Conservation (phyloP, 2,329 filamentous ascomycete genomes). For the Penicillium griseofulvum region DNA sequence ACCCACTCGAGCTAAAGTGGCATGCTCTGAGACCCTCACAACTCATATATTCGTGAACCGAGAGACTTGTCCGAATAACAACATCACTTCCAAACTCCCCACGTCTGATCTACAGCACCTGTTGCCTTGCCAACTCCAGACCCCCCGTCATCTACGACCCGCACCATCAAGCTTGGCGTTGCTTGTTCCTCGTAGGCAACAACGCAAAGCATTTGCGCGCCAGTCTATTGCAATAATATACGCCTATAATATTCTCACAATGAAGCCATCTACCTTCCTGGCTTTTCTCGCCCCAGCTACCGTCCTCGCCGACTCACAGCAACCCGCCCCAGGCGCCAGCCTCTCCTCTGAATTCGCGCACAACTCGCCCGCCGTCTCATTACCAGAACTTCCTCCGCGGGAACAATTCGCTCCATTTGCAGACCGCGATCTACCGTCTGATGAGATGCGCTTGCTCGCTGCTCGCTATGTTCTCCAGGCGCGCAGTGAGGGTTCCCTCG, state of each 20-base stretch:
- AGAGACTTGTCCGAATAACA: not conserved
- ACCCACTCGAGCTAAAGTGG: not conserved
- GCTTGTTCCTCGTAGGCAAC: conserved; percentile 19
- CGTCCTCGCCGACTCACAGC: conserved; percentile 20
- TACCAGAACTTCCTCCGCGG: conserved; percentile 15
- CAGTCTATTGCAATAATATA: not conserved
- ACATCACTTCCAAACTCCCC: not conserved
- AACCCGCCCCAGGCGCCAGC: conserved; percentile 9
- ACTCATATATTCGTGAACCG: not conserved
- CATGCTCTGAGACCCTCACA: not conserved
- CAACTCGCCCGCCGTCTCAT: conserved; percentile 20
- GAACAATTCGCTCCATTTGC: conserved; percentile 1
- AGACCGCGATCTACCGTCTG: not conserved
- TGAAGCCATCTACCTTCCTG: conserved; percentile 20
- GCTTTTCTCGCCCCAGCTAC: conserved; percentile 17
- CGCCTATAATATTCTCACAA: conserved; percentile 2
- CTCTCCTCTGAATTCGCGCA: conserved; percentile 13
- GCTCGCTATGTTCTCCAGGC: conserved; percentile 30
- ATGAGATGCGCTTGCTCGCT: conserved; percentile 8
- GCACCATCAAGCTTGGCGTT: conserved; percentile 26
- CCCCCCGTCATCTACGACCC: conserved; percentile 15
- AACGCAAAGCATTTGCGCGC: conserved; percentile 6
- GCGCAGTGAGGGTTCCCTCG: conserved; percentile 40
- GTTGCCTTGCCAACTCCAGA: conserved; percentile 26
- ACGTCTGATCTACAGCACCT: conserved; percentile 1